Conservation (phyloP, 2,329 filamentous ascomycete genomes). For the Thermothelomyces thermophilus region DNA sequence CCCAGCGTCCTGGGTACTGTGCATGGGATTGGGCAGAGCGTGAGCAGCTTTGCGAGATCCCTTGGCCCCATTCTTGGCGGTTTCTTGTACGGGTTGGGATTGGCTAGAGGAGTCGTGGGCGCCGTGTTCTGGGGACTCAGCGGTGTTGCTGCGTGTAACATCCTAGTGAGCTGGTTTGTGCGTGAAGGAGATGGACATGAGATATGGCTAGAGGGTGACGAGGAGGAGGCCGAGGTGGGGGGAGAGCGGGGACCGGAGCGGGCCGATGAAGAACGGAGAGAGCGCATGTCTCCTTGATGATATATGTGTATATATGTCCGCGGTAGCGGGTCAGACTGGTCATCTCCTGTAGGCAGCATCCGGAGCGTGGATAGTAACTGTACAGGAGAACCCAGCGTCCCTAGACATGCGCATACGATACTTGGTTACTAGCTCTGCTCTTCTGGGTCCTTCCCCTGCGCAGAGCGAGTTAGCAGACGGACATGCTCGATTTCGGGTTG, state of each 20-base stretch:
- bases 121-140: constrained; percentile 52
- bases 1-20: constrained; percentile 52
- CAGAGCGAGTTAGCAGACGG: too few relatives aligned
- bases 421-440: too few relatives aligned
- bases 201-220: constrained; percentile 57
- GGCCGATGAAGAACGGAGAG: too few relatives aligned
- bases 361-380: too few relatives aligned
- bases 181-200: constrained; percentile 59
- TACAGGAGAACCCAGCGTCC: too few relatives aligned
- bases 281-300: too few relatives aligned
- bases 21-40: constrained; percentile 51
- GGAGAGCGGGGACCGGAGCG: neutral
- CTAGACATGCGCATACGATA: too few relatives aligned
- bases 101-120: constrained; percentile 51
- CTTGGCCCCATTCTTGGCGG: constrained; percentile 56
- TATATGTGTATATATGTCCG: too few relatives aligned
- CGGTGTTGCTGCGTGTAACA: constrained; percentile 41
- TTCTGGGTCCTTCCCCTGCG: too few relatives aligned
- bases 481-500: too few relatives aligned
- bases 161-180: constrained; percentile 48
- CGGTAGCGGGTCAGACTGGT: too few relatives aligned
- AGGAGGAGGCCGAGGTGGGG: constrained; percentile 35
- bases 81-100: constrained; percentile 52
- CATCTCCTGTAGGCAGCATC: too few relatives aligned
- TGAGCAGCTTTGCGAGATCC: constrained; percentile 51